phyloP scores from a whole-genome alignment of 2,329 filamentous ascomycete genomes.

The Cladobotryum mycophilum region DNA sequence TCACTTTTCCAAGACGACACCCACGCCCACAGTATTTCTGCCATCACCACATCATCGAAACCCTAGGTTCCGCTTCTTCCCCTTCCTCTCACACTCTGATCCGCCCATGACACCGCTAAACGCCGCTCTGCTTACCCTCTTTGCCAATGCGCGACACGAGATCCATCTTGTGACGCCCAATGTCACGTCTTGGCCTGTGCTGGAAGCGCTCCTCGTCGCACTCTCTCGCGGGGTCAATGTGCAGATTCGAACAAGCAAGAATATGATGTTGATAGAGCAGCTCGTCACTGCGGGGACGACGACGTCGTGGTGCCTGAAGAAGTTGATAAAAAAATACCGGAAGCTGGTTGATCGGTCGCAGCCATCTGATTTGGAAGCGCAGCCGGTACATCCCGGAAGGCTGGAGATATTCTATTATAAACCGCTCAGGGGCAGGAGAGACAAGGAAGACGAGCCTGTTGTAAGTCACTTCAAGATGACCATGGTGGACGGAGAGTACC shows the following conservation, averaged over 20 bases:
- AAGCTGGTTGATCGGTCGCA: slow-evolving; percentile 17
- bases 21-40: slow-evolving; percentile 55
- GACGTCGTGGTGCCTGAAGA: slow-evolving; percentile 57
- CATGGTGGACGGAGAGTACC: slow-evolving; percentile 61
- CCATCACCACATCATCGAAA: slow-evolving; percentile 69
- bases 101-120: slow-evolving; percentile 64
- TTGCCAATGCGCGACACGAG: slow-evolving; percentile 48
- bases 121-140: slow-evolving; percentile 52
- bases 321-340: slow-evolving; percentile 51
- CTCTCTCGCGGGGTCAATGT: slow-evolving; percentile 62
- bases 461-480: slow-evolving; percentile 74
- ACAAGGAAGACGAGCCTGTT: slow-evolving; percentile 51
- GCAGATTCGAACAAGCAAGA: slow-evolving; percentile 57
- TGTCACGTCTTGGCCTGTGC: slow-evolving; percentile 60
- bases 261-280: slow-evolving; percentile 74
- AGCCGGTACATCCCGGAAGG: slow-evolving; percentile 36
- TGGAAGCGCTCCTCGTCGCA: slow-evolving; percentile 55
- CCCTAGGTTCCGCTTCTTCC: slow-evolving; percentile 54
- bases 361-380: slow-evolving; percentile 35
- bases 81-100: slow-evolving; percentile 42
- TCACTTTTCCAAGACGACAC: slow-evolving; percentile 16
- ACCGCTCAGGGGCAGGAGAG: slow-evolving; percentile 26
- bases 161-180: slow-evolving; percentile 76
- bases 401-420: slow-evolving; percentile 56
- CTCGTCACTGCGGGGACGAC: slow-evolving; percentile 72